Base-by-base conservation (phyloP, 805 yeast genomes). In the Yamadazyma takamatsuzukensis region DNA sequence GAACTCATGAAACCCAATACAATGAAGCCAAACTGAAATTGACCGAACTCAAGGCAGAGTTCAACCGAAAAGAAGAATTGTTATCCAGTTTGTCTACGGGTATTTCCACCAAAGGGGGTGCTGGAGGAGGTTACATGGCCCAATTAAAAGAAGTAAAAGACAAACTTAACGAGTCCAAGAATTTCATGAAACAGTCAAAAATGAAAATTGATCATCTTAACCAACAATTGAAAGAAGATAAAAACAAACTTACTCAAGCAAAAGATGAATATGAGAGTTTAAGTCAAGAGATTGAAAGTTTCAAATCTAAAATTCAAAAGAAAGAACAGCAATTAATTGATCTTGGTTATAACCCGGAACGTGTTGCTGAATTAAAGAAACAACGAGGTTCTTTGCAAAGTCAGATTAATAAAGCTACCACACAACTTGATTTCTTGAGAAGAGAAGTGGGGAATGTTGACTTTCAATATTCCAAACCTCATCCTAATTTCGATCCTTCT, bases 1-100 rank as follows among this genome's bases (percentile, higher is more conserved):
- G 52, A 6, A 41, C 47, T 2, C 58, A 68, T 6, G 78, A 81
- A 46, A 33, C 45, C 4, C 68, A 66, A n/a, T 76, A 71, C 45
- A 57, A 63, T 3, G 40, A 47, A 0, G 54, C 75, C 8, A 77
- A 75, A 30, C 51, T 48, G 1, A 49, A 59, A n/a, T 59, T 83
- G 15, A 61, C 56, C 2, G 49, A 52, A 1, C 43, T 77, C 34
- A 78, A 76, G 39, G 64, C 60, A 4, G 66, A 68, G 10, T 66
- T 72, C 29, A 62, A 66, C 21, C 70, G 66, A 38, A 85, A 83
- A 45, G 90, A 85, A 47, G 96, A 89, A 40, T 66, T 89, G 8
- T 59, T 86, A 7, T 83, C 93, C 0, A 80, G 94, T 0, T 65
- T 89, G 25, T 78, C 88, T 0, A 86, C 96, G 0, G 96, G 97